A percentile compares a stretch with the other conserved stretches of the same genome.
phyloP scores from a whole-genome alignment of 371 early-diverging fungal genomes.

The Rhizopus arrhizus region DNA sequence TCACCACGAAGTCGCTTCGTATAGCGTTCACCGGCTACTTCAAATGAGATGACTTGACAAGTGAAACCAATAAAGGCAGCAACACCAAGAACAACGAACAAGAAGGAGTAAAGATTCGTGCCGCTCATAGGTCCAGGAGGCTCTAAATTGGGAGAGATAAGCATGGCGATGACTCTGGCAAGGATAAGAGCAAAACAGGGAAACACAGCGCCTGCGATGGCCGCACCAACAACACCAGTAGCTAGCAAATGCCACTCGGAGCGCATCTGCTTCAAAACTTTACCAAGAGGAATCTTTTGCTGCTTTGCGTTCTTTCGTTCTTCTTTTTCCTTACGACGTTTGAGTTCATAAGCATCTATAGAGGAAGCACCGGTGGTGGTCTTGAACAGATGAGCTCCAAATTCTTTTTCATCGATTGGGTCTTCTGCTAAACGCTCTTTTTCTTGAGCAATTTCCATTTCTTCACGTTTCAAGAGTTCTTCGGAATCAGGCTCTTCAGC shows the following conservation, averaged over 20 bases:
- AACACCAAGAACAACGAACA: constrained; percentile 71
- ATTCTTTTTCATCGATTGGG: constrained; percentile 28
- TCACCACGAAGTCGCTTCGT: constrained; percentile 62
- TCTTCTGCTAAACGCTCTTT: constrained; percentile 24
- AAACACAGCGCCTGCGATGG: constrained; percentile 62
- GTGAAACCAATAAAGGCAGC: constrained; percentile 52
- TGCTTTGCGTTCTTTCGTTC: constrained; percentile 43
- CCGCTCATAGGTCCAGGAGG: constrained; percentile 48
- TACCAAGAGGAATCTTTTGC: constrained; percentile 51
- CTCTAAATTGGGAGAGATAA: constrained; percentile 22
- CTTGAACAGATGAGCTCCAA: constrained; percentile 30
- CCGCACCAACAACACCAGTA: constrained; percentile 50
- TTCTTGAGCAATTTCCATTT: constrained; percentile 33
- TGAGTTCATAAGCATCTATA: constrained; percentile 52
- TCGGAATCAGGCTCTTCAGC: constrained; percentile 30
- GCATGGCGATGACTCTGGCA: constrained; percentile 40
- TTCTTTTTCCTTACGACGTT: constrained; percentile 49
- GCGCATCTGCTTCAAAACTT: constrained; percentile 40
- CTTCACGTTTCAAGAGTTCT: constrained; percentile 42
- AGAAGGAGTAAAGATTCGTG: constrained; percentile 74
- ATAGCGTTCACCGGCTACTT: constrained; percentile 58
- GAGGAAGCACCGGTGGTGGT: constrained; percentile 38
- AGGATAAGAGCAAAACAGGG: constrained; percentile 55
- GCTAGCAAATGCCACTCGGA: constrained; percentile 45
- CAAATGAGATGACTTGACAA: constrained; percentile 45